A percentile compares a stretch with the other conserved stretches of the same genome.
Evolutionary conservation across 805 yeast genomes (phyloP).

Genomic region (Candida piceae): DNA sequence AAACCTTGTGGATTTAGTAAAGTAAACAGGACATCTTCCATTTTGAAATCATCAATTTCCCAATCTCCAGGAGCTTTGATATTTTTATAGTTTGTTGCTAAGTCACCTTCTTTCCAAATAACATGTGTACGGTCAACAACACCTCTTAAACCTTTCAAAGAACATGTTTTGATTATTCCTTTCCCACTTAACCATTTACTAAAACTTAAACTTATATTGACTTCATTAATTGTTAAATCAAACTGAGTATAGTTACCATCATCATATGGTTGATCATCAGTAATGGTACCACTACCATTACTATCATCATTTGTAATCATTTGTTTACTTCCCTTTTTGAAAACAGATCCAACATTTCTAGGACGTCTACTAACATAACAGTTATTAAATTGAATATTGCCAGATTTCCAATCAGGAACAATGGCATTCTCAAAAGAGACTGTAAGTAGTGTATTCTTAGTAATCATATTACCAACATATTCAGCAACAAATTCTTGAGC

Average conservation of each 20-base stretch:
- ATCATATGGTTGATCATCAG: conserved; percentile 43
- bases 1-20: conserved; percentile 76
- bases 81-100: conserved; percentile 75
- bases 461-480: conserved; percentile 73
- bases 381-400: conserved; percentile 76
- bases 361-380: conserved; percentile 88
- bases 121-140: conserved; percentile 89
- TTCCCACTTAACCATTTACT: conserved; percentile 85
- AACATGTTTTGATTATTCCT: conserved; percentile 79
- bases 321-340: conserved; percentile 28
- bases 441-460: conserved; percentile 73
- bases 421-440: conserved; percentile 92
- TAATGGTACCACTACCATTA: background rate
- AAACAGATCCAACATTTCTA: conserved; percentile 29
- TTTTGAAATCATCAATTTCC: conserved; percentile 74
- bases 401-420: conserved; percentile 90
- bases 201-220: conserved; percentile 74
- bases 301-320: background rate
- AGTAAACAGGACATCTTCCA: conserved; percentile 83
- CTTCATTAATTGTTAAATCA: conserved; percentile 83
- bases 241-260: conserved; percentile 97
- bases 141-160: conserved; percentile 83
- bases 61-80: conserved; percentile 82
- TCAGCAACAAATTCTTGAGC: conserved; percentile 87
- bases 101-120: conserved; percentile 74